A percentile compares a stretch with the other conserved stretches of the same genome.
phyloP scores from a whole-genome alignment of 2,329 filamentous ascomycete species.

The Clonostachys byssicola region DNA sequence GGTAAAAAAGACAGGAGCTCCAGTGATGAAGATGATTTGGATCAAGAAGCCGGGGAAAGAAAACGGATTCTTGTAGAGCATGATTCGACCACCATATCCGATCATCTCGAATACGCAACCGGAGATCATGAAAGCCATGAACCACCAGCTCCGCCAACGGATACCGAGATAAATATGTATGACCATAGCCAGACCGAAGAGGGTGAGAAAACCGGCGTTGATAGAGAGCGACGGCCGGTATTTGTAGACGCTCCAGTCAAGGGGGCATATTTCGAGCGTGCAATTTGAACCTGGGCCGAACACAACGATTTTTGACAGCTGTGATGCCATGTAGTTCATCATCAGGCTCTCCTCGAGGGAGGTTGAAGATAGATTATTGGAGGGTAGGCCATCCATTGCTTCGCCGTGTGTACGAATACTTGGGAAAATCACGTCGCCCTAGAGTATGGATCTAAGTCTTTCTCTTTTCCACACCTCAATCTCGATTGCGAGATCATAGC shows the following conservation, averaged over 20 bases:
- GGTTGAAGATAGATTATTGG: too few species aligned
- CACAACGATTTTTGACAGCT: too few species aligned
- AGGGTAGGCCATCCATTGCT: too few species aligned
- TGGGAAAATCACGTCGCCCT: too few species aligned
- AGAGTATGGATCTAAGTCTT: too few species aligned
- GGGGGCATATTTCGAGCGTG: slow-evolving; percentile 40
- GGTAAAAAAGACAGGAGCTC: slow-evolving; percentile 35
- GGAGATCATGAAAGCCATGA: slow-evolving; percentile 41
- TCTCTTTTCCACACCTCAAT: too few species aligned
- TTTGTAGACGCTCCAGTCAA: slow-evolving; percentile 38
- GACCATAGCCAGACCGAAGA: slow-evolving; percentile 41
- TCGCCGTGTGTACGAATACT: too few species aligned
- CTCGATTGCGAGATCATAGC: too few species aligned
- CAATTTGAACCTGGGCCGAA: slow-evolving; percentile 46
- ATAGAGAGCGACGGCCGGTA: slow-evolving; percentile 40
- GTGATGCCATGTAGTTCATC: too few species aligned
- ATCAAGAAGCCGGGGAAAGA: slow-evolving; percentile 55
- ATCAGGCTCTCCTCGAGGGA: too few species aligned
- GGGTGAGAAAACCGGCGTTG: slow-evolving; percentile 33
- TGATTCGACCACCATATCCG: slow-evolving; percentile 56
- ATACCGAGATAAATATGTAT: slow-evolving; percentile 34
- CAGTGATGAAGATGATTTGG: slow-evolving; percentile 48
- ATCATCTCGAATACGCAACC: slow-evolving; percentile 56
- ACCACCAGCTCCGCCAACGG: slow-evolving; percentile 34
- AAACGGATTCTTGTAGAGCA: slow-evolving; percentile 54